Evolutionary conservation across 192 early-diverging fungal genomes (phyloP).

Genomic region (Chytriomyces hyalinus): DNA sequence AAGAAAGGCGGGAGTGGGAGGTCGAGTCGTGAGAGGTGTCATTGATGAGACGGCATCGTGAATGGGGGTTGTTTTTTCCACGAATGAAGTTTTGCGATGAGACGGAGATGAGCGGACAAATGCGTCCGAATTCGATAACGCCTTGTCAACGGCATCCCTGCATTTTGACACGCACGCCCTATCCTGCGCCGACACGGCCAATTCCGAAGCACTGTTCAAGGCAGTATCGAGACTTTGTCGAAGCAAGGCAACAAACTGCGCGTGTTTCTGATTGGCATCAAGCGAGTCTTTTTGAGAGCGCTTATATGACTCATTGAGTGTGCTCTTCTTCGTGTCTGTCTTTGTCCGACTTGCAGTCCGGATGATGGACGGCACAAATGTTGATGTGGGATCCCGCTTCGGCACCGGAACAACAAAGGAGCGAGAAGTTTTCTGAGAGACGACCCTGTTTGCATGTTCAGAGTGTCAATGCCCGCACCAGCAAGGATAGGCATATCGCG

Average conservation of each 20-base stretch:
- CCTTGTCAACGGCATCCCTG: background rate
- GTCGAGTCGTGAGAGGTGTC: background rate
- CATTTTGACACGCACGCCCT: no score
- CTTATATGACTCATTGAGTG: background rate
- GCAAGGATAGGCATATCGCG: no score
- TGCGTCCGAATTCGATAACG: background rate
- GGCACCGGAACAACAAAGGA: background rate
- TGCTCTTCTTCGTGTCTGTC: background rate
- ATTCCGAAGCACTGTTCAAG: background rate
- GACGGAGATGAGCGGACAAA: background rate
- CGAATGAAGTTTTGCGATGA: background rate
- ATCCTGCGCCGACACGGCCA: no score
- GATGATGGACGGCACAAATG: background rate
- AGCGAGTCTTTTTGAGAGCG: background rate
- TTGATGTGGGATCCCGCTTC: background rate
- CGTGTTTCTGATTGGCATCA: no score
- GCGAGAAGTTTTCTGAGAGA: background rate
- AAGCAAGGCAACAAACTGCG: no score
- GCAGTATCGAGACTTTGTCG: background rate
- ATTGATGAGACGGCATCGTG: background rate
- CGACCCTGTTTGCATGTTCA: background rate
- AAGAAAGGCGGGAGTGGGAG: conserved; percentile 19
- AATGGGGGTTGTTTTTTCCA: conserved; percentile 2
- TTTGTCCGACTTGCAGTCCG: background rate
- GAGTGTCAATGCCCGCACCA: background rate